Base-by-base conservation (phyloP, 768 basidiomycete species). In the Agaricus bisporus region DNA sequence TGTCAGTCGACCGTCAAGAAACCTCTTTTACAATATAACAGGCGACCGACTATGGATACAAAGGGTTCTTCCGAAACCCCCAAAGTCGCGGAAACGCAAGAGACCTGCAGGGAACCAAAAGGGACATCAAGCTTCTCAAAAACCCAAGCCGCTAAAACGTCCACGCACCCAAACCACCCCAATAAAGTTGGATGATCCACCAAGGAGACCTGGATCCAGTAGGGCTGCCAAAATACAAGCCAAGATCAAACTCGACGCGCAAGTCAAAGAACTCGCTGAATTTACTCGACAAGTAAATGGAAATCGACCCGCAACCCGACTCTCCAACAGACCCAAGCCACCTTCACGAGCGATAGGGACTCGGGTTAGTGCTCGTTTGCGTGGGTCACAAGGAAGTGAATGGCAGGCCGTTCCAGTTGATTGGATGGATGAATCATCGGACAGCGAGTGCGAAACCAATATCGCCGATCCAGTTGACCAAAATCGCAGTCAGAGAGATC, bases 41-140 rank as follows among this genome's bases (percentile, higher is more conserved):
- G 89, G 81, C 51, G 85, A 91, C 62, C 85, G 91, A 20, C 73
- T 94, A 20, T 94, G 91, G 91, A 81, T 91, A 41, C 91, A 93
- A 63, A 85, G 88, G n/a, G 70, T 73, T 28, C 77, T 73, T 10
- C 84, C 81, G 1, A 81, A 74, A 61, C 72, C 73, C 36, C 68
- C 70, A 41, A 64, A 59, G 50, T 58, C 68, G 35, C 71, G 66
- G 49, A 77, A 75, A 57, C 72, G 74, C 55, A 77, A 74, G 59
- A 66, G 70, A n/a, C 55, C 58, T 1, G 37, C 60, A 2, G 41
- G 48, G 15, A 43, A 10, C 22, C 54, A 58, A 20, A 65, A 61
- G 29, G 39, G 45, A 5, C 38, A 15, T 41, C 22, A 55, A 51
- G 28, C 58, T 18, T 41, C 46, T 17, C 32, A 48, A 20, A 63